Conservation (phyloP, 495 filamentous ascomycete genomes). For the Bryoglossum gracile region DNA sequence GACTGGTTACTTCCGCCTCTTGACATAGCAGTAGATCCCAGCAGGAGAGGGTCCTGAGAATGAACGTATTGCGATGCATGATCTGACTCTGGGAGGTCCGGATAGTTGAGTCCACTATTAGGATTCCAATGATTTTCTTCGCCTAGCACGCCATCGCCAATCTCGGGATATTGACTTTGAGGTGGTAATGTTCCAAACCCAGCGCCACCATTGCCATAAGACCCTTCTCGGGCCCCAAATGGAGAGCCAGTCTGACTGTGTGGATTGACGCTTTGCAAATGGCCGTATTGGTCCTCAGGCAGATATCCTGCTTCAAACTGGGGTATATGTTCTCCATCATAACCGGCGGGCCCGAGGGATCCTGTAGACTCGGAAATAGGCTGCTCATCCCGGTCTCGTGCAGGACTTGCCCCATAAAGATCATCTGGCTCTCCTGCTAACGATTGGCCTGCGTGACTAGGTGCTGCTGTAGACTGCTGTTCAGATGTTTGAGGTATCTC, state of each 20-base stretch:
- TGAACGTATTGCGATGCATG: conserved; percentile 10
- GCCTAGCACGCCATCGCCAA: background rate
- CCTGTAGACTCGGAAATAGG: background rate
- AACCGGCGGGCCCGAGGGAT: conserved; percentile 11
- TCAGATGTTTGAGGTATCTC: too few species aligned
- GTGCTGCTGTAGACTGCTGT: too few species aligned
- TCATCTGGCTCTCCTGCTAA: conserved; percentile 2
- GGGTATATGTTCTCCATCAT: conserved; percentile 21
- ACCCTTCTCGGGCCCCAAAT: background rate
- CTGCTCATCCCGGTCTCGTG: background rate
- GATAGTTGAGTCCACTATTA: conserved; percentile 4
- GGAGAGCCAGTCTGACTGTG: conserved; percentile 3
- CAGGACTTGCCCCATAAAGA: conserved; percentile 12
- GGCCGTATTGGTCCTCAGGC: conserved; percentile 15
- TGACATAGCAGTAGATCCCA: conserved; percentile 14
- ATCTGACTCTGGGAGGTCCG: conserved; percentile 7
- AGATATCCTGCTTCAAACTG: conserved; percentile 9
- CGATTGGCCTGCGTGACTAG: background rate
- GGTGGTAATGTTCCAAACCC: too few species aligned
- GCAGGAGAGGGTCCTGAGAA: background rate
- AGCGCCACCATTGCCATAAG: too few species aligned
- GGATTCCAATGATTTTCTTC: background rate
- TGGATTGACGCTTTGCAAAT: conserved; percentile 14
- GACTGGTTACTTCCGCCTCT: conserved; percentile 17
- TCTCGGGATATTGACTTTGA: conserved; percentile 9